Evolutionary conservation across 2,329 filamentous ascomycete genomes (phyloP).

Genomic region (Gremmenia infestans): DNA sequence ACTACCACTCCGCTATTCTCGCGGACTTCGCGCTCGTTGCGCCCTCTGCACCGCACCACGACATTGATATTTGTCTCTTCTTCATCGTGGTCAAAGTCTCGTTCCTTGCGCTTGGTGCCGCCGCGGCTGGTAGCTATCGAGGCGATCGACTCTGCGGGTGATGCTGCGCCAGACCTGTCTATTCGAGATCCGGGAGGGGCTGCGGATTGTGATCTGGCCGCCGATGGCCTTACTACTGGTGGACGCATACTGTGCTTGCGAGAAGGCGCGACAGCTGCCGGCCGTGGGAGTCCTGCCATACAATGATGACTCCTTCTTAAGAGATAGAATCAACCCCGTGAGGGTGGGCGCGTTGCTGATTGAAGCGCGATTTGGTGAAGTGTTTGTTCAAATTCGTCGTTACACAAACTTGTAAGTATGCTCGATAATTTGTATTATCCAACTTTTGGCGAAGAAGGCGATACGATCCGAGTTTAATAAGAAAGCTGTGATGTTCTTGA

Average conservation of each 20-base stretch:
- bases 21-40: constrained; percentile 84
- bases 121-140: constrained; percentile 48
- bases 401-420: neutral
- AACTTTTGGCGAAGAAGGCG: neutral
- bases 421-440: neutral
- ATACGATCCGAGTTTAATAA: neutral
- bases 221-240: constrained; percentile 47
- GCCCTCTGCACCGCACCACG: constrained; percentile 87
- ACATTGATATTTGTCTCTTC: constrained; percentile 98
- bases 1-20: constrained; percentile 96
- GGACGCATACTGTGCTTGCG: constrained; percentile 47
- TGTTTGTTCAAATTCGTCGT: constrained; percentile 3
- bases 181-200: constrained; percentile 16
- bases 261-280: constrained; percentile 41
- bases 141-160: constrained; percentile 66
- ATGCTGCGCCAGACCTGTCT: constrained; percentile 36
- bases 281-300: constrained; percentile 52
- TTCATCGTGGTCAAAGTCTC: constrained; percentile 70
- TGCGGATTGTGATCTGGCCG: constrained; percentile 42
- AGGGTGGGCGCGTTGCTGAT: neutral
- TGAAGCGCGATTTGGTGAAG: neutral
- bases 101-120: constrained; percentile 77
- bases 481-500: neutral
- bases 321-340: neutral
- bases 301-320: constrained; percentile 10